A percentile compares a stretch with the other conserved stretches of the same genome.
These are phyloP conservation scores for Pulveroboletus ravenelii DNA, from an alignment of 768 basidiomycete species.

Conservation along the genomic window DNA sequence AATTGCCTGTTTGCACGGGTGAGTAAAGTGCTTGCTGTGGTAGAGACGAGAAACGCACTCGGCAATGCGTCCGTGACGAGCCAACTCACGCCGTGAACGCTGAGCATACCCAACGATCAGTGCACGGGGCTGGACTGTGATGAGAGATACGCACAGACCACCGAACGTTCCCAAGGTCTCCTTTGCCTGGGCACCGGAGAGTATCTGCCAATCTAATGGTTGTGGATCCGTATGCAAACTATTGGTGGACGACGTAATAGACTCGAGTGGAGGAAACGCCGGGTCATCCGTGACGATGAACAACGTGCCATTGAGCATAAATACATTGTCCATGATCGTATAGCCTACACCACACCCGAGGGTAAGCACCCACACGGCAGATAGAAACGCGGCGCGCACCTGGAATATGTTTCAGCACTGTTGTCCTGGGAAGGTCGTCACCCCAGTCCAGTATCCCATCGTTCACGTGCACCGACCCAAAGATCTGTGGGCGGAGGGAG, in stretches of 20 bases:
- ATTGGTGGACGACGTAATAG: slow-evolving; percentile 40
- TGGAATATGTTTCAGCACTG: slow-evolving; percentile 58
- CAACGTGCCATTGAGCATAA: slow-evolving; percentile 65
- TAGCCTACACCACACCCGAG: slow-evolving; percentile 49
- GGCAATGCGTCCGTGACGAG: slow-evolving; percentile 51
- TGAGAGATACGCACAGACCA: slow-evolving; percentile 41
- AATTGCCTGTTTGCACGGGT: slow-evolving; percentile 42
- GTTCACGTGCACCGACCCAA: slow-evolving; percentile 36
- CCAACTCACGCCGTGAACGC: slow-evolving; percentile 68
- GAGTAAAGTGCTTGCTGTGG: not conserved
- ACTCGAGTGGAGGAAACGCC: slow-evolving; percentile 50
- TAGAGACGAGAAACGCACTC: slow-evolving; percentile 36
- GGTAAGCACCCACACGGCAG: not conserved
- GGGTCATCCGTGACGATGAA: slow-evolving; percentile 71
- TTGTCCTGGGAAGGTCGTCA: slow-evolving; percentile 49
- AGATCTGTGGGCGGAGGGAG: slow-evolving; percentile 13
- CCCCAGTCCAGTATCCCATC: slow-evolving; percentile 57
- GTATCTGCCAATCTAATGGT: slow-evolving; percentile 52
- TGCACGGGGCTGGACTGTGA: not conserved
- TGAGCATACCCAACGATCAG: slow-evolving; percentile 20
- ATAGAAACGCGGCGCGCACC: slow-evolving; percentile 38
- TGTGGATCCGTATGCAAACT: slow-evolving; percentile 17
- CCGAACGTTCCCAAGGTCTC: slow-evolving; percentile 48
- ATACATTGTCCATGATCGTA: slow-evolving; percentile 79
- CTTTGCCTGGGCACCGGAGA: slow-evolving; percentile 48